Percentiles rank a stretch among this genome's conserved stretches.
phyloP scores from a whole-genome alignment of 768 basidiomycete species.

The Lactarius sanguifluus region DNA sequence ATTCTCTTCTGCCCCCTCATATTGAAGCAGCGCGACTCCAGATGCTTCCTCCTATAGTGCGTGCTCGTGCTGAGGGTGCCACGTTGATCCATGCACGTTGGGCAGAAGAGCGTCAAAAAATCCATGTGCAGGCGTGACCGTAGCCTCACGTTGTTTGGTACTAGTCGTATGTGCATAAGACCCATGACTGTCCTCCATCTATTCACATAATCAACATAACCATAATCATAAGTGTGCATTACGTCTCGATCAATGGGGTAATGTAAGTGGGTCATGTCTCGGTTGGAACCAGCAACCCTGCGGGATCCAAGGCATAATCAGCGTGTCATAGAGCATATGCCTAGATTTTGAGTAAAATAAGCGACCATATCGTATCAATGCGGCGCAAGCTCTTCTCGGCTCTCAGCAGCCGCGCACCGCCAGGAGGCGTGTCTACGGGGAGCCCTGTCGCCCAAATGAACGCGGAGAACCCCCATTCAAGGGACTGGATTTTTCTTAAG shows the following conservation, averaged over 20 bases:
- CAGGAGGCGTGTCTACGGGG: slow-evolving; percentile 10
- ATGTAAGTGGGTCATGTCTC: slow-evolving; percentile 20
- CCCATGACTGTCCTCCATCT: slow-evolving; percentile 5
- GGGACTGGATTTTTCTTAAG: slow-evolving; percentile 7
- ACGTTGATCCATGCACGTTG: slow-evolving; percentile 72
- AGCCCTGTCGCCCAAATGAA: slow-evolving; percentile 14
- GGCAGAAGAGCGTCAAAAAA: slow-evolving; percentile 54
- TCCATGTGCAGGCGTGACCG: slow-evolving; percentile 14
- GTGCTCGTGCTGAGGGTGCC: slow-evolving; percentile 66
- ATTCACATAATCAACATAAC: slow-evolving; percentile 5
- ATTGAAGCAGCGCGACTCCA: slow-evolving; percentile 64
- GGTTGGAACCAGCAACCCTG: slow-evolving; percentile 1
- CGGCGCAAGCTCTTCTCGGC: slow-evolving; percentile 18
- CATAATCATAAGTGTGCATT: slow-evolving; percentile 15
- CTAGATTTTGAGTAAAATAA: slow-evolving; percentile 16
- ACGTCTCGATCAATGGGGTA: slow-evolving; percentile 16
- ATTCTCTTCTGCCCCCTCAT: slow-evolving; percentile 57
- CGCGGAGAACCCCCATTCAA: slow-evolving; percentile 3
- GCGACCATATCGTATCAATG: slow-evolving; percentile 15
- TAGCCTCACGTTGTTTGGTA: slow-evolving; percentile 9
- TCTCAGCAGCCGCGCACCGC: slow-evolving; percentile 20
- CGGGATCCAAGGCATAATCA: slow-evolving; percentile 7
- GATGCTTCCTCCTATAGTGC: slow-evolving; percentile 54
- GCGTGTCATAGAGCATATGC: slow-evolving; percentile 22
- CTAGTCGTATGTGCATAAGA: slow-evolving; percentile 17